phyloP scores from a whole-genome alignment of 192 early-diverging fungal genomes.

The Borealophlyctis nickersoniae region DNA sequence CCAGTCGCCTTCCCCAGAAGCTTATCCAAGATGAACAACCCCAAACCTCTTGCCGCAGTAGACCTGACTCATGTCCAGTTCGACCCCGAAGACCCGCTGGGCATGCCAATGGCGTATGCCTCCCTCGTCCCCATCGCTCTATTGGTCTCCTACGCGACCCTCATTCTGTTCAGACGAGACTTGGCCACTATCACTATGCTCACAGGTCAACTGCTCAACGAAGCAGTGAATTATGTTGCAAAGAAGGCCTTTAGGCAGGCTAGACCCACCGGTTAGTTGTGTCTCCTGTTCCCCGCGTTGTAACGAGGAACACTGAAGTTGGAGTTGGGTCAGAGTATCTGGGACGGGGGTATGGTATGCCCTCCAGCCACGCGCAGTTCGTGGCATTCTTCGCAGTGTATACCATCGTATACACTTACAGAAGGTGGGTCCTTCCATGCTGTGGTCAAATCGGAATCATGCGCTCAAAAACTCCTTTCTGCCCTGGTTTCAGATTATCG shows the following conservation, averaged over 20 bases:
- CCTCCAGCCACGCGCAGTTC: conserved; percentile 77
- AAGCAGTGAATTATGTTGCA: conserved; percentile 56
- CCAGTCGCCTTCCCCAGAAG: no score
- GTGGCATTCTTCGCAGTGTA: conserved; percentile 72
- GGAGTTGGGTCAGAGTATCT: conserved; percentile 54
- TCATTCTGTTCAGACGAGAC: conserved; percentile 60
- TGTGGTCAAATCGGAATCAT: conserved; percentile 8
- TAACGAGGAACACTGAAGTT: no score
- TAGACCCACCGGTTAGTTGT: conserved; percentile 65
- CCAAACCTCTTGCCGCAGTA: conserved; percentile 41
- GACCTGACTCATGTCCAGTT: conserved; percentile 74
- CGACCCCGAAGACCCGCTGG: conserved; percentile 50
- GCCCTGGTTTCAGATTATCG: conserved; percentile 7
- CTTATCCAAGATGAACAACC: neutral
- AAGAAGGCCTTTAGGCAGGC: conserved; percentile 61
- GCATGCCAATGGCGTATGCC: conserved; percentile 52
- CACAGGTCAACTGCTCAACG: conserved; percentile 68
- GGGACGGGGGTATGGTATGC: conserved; percentile 80
- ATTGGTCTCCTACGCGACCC: conserved; percentile 64
- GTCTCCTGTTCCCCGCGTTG: no score
- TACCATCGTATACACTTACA: conserved; percentile 48
- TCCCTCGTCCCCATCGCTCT: conserved; percentile 65
- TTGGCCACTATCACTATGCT: conserved; percentile 57
- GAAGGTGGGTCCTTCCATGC: conserved; percentile 33
- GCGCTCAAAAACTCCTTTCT: no score